Base-by-base conservation (phyloP, 1,284 basidiomycete species). In the Rhodotorula sp. region DNA sequence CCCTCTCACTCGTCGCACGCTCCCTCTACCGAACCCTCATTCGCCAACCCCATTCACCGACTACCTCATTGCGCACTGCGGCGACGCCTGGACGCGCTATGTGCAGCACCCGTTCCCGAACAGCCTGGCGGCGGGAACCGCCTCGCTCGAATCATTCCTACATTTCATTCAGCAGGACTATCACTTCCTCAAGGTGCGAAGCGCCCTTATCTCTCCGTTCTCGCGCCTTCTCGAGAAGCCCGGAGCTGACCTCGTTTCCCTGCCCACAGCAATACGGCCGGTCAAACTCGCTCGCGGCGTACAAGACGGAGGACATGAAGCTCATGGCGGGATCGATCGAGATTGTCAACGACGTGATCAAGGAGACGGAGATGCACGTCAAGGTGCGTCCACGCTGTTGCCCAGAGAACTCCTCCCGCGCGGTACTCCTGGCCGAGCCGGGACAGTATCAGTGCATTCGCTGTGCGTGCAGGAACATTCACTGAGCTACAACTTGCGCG, bases 101-200 rank as follows among this genome's bases (percentile, higher is more conserved):
- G 78, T 80, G 25, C 55, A 74, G 67, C 66, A 73, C 70, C 72
- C 72, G 0, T 75, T 76, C 68, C 58, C 77, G 58, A 62, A 70
- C 70, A 59, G 74, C 59, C 67, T 78, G 48, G 71, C 77, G 34
- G 59, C 73, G 55, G 76, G 75, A 41, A 77, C 72, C 65, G 78
- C 68, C 64, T 79, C 70, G 53, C 77, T 72, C 25, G 64, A 71
- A 41, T 45, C 64, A 0, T 86, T 97, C 81, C 80, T 91, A 34
- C 89, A 93, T 80, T 98, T 96, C 80, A 90, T 97, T 82, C 90
- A 81, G 69, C 85, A 86, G 74, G 85, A 86, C 73, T 86, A 85
- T 90, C 90, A 70, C 48, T 87, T 71, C 48, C 64, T 56, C 66
- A 7, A 65, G 60, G 52, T 58, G 23, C 19, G 50, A 34, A 34